Evolutionary conservation across 148 eudicot species (phyloP).

Genomic region (Fagopyrum homotropicum): DNA sequence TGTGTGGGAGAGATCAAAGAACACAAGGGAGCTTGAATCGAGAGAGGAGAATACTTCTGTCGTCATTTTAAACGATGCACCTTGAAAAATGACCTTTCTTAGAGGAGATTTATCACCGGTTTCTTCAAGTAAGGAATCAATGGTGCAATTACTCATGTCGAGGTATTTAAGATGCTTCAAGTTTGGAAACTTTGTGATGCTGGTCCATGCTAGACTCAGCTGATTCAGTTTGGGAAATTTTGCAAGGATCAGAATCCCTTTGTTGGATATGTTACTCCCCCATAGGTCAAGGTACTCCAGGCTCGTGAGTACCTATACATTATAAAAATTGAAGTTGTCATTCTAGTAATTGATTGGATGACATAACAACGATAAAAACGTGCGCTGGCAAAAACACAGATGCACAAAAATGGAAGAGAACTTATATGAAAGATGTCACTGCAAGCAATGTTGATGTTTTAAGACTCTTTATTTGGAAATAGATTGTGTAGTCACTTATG

Average conservation of each 20-base stretch:
- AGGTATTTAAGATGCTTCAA: slow-evolving; percentile 48
- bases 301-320: slow-evolving; percentile 47
- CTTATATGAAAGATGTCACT: background rate
- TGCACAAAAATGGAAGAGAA: background rate
- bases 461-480: background rate
- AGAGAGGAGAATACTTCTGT: slow-evolving; percentile 34
- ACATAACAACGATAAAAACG: background rate
- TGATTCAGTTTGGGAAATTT: slow-evolving; percentile 47
- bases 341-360: background rate
- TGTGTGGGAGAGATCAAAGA: slow-evolving; percentile 61
- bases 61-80: slow-evolving; percentile 38
- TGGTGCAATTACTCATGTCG: slow-evolving; percentile 79
- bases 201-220: slow-evolving; percentile 81
- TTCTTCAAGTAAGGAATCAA: slow-evolving; percentile 43
- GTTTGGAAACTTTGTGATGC: slow-evolving; percentile 53
- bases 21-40: slow-evolving; percentile 35
- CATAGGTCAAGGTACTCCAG: slow-evolving; percentile 74
- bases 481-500: background rate
- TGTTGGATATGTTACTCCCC: slow-evolving; percentile 69
- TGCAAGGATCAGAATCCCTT: slow-evolving; percentile 39
- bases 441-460: background rate
- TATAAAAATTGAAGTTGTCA: background rate
- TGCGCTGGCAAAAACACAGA: background rate
- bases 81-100: slow-evolving; percentile 52
- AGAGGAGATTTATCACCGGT: slow-evolving; percentile 34